Base-by-base conservation (phyloP, 2,329 filamentous ascomycete genomes). In the Aspergillus felis region DNA sequence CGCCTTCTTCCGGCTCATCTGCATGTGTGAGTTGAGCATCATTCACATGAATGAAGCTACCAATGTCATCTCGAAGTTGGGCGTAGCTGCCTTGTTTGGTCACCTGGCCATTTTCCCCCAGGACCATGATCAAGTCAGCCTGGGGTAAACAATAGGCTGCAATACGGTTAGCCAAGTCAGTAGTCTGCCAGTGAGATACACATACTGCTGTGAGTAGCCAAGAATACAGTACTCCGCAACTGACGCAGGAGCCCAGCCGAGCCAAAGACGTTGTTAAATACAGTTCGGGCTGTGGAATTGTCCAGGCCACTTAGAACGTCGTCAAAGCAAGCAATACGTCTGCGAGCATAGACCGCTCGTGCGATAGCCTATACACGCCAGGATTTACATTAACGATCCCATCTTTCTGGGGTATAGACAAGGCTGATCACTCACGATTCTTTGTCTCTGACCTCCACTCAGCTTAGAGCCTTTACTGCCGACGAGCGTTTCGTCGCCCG, bases 371-470 rank as follows among this genome's bases (percentile, higher is more conserved):
- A 27, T 27, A 27, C 27, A 35, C 29, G 22, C 8, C 8, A 46
- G 25, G 32, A 3, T 44, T 8, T 55, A 12, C n/a, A n/a, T n/a
- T n/a, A n/a, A n/a, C n/a, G n/a, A n/a, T n/a, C n/a, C n/a, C n/a
- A n/a, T n/a, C n/a, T n/a, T n/a, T n/a, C n/a, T n/a, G n/a, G n/a
- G n/a, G n/a, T n/a, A n/a, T 46, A 14, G n/a, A 24, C 22, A 9
- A 28, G 4, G 25, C 2, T 51, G 20, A 27, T 17, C 25, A 60
- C 61, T 53, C 7, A 64, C 64, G 47, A 79, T 70, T 58, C 78
- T 70, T 58, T 79, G 75, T 59, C 70, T 77, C 55, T 80, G 78
- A 7, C 78, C 78, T 54, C 78, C 78, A 59, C 77, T 79, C 24
- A 80, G 65, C 49, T 72, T 70, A 50, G 74, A 68, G 27, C 78